Evolutionary conservation across 441 rosid species (phyloP), one percentile per base, ranked within the genome.

Genomic region (Croton laevigatus): DNA sequence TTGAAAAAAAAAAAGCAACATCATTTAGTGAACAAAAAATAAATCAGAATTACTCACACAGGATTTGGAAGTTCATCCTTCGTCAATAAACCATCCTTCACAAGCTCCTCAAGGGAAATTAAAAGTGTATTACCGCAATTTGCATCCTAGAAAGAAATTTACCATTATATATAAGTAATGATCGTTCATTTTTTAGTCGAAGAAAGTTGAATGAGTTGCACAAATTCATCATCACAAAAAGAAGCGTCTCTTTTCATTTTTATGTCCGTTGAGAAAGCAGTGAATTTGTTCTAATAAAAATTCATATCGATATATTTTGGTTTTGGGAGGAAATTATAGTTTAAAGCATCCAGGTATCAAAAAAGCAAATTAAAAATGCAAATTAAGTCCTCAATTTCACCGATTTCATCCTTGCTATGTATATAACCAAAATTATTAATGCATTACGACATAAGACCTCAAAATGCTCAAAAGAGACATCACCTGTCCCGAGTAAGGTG

Each of bases 401-500:
- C 2, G 32, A 27, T 27, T 27, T 27, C 32, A 27, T 27, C 32
- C 32, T 2, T 27, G 2, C 32, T 27, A 27, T 1, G 32, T 27
- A 27, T 27, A 27, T 27, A 27, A 27, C 32, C 32, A 27, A 27
- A 27, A 27, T 27, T 27, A 27, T 27, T 65, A 6, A 40, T 17
- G 37, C 1, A 38, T 66, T 19, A 36, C 22, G 13, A 17, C 54
- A 34, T 46, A 20, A 16, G 8, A 48, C 17, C 10, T 37, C 38
- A 38, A 27, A 20, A 52, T 9, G 53, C 37, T 22, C 4, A 51
- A 51, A 54, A 16, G 38, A 75, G 65, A 40, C 49, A 65, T 73
- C 67, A 91, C 98, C 98, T 90, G 88, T 36, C 99, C 98, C 19
- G 97, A 83, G 82, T 94, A 92, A 4, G 99, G 97, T 59, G 94